Evolutionary conservation across 768 basidiomycete species (phyloP).

Genomic region (Suillus plorans): DNA sequence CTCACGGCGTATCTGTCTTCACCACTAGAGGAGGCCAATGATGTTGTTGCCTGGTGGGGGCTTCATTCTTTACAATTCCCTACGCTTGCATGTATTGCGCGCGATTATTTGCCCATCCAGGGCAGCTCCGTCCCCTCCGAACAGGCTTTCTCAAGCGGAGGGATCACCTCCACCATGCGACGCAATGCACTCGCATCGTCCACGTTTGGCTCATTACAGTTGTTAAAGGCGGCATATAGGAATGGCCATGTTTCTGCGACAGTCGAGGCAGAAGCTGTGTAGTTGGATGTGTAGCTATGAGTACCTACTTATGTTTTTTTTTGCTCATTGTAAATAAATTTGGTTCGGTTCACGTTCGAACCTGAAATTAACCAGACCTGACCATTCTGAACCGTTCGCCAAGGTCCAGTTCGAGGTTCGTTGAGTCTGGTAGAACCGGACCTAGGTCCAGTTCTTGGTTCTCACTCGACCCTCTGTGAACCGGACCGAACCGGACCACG

Average conservation of each 20-base stretch:
- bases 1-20: background rate
- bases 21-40: background rate
- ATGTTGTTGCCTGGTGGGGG: background rate
- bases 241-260: background rate
- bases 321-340: too few species aligned
- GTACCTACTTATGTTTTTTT: background rate
- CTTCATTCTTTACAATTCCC: background rate
- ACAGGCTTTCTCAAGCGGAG: background rate
- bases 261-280: background rate
- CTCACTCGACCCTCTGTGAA: too few species aligned
- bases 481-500: too few species aligned
- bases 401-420: too few species aligned
- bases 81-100: background rate
- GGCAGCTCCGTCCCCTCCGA: background rate
- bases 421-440: too few species aligned
- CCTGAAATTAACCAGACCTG: too few species aligned
- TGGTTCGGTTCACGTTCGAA: too few species aligned
- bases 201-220: background rate
- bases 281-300: background rate
- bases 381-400: too few species aligned
- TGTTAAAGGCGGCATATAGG: background rate
- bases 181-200: background rate
- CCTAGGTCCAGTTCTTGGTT: too few species aligned
- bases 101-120: background rate
- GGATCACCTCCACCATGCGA: background rate